phyloP scores from a whole-genome alignment of 1,284 basidiomycete genomes.

The Neolentinus lepideus region DNA sequence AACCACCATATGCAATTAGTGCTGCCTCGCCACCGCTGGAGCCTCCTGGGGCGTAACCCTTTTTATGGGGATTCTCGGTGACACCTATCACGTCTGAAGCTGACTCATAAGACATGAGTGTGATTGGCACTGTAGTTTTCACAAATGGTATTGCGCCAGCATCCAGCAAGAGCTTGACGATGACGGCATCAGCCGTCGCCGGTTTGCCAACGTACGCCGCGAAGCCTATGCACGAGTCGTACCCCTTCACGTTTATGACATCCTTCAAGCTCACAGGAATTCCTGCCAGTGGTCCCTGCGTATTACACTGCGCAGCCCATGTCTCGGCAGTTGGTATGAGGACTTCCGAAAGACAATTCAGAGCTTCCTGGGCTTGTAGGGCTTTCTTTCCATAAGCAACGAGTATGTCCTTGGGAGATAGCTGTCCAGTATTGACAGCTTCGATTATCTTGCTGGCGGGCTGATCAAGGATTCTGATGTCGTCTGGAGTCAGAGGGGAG shows the following conservation, averaged over 20 bases:
- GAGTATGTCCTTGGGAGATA: conserved; percentile 34
- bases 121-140: conserved; percentile 72
- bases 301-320: conserved; percentile 30
- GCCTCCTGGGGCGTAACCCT: conserved; percentile 55
- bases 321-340: conserved; percentile 37
- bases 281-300: conserved; percentile 37
- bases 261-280: conserved; percentile 45
- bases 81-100: conserved; percentile 63
- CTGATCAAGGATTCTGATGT: conserved; percentile 31
- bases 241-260: conserved; percentile 41
- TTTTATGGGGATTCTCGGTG: conserved; percentile 60
- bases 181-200: conserved; percentile 31
- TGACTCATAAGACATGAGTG: conserved; percentile 72
- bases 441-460: conserved; percentile 32
- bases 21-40: conserved; percentile 69
- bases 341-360: conserved; percentile 56
- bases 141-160: conserved; percentile 71
- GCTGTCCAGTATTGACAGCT: conserved; percentile 30
- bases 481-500: conserved; percentile 28
- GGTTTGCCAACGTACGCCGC: conserved; percentile 42
- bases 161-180: conserved; percentile 54
- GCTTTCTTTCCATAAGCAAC: conserved; percentile 44
- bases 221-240: conserved; percentile 57
- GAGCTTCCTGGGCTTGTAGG: conserved; percentile 41
- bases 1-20: conserved; percentile 61